Evolutionary conservation across 306 rosid genomes (phyloP).

Genomic region (Rubus parviflorus): DNA sequence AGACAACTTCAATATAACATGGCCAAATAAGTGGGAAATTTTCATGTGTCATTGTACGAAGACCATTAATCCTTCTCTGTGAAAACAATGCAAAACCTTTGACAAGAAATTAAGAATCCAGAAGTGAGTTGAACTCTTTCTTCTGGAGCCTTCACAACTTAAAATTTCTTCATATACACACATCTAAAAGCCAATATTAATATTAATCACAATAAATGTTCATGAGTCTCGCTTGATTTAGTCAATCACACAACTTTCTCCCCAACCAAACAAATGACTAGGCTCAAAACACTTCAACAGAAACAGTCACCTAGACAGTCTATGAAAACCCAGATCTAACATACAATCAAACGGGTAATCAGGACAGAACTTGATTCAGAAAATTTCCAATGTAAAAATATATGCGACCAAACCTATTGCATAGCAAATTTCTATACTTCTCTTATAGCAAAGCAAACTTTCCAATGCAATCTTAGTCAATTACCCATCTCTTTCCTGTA

Average conservation of each 20-base stretch:
- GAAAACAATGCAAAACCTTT: neutral
- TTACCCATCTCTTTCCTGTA: too few species aligned
- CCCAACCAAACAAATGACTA: neutral
- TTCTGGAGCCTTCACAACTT: neutral
- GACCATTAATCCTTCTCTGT: neutral
- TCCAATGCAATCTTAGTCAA: too few species aligned
- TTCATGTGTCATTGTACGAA: neutral
- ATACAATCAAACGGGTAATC: neutral
- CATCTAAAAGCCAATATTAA: neutral
- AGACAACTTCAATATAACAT: neutral
- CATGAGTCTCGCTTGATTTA: neutral
- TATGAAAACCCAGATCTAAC: slow-evolving; percentile 3
- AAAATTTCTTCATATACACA: neutral
- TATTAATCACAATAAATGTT: neutral
- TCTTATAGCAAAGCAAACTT: too few species aligned
- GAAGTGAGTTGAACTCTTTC: neutral
- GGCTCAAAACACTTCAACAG: slow-evolving; percentile 4
- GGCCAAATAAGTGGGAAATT: neutral
- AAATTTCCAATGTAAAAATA: neutral
- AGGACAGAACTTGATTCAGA: neutral
- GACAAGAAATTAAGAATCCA: neutral
- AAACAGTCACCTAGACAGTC: neutral
- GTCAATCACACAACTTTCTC: neutral
- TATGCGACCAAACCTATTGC: neutral
- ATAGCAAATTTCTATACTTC: neutral